These are phyloP conservation scores for Cylindrotheca fusiformis DNA, from an alignment of 108 stramenopile genomes.

Conservation along the genomic window DNA sequence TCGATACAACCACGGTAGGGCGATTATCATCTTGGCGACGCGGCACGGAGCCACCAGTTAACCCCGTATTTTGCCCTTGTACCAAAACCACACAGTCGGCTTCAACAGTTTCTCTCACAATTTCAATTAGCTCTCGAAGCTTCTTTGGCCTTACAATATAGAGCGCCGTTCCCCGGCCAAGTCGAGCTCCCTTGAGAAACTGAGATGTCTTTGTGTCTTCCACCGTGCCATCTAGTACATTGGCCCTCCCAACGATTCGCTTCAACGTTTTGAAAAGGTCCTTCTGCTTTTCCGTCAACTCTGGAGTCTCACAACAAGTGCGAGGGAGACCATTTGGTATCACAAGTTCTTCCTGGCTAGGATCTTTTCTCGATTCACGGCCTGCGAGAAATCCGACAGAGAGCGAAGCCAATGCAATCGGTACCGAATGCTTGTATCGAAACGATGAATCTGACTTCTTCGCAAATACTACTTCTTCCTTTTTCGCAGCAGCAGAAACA, in stretches of 20 bases:
- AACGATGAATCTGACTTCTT: too few species aligned
- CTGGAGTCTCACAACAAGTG: conserved; percentile 35
- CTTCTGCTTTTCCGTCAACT: conserved; percentile 51
- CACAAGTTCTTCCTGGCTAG: conserved; percentile 15
- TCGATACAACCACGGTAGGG: conserved; percentile 63
- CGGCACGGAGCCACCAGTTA: conserved; percentile 84
- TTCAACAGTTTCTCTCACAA: conserved; percentile 61
- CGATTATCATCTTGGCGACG: conserved; percentile 44
- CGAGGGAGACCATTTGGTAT: conserved; percentile 54
- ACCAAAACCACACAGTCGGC: conserved; percentile 54
- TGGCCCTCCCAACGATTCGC: conserved; percentile 61
- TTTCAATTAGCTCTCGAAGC: conserved; percentile 51
- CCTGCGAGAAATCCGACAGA: conserved; percentile 30
- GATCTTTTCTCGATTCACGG: conserved; percentile 16
- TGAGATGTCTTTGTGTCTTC: conserved; percentile 35
- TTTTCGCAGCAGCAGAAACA: too few species aligned
- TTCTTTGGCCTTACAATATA: conserved; percentile 68
- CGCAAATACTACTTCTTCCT: too few species aligned
- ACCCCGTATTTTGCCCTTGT: conserved; percentile 74
- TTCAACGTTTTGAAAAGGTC: conserved; percentile 38
- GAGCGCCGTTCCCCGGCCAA: conserved; percentile 58
- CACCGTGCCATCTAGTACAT: conserved; percentile 51
- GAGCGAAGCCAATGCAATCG: conserved; percentile 19
- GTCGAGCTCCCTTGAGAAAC: conserved; percentile 68
- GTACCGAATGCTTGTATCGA: background rate